Base-by-base conservation (phyloP, 176 grass and related monocot genomes). In the Phyllostachys edulis region DNA sequence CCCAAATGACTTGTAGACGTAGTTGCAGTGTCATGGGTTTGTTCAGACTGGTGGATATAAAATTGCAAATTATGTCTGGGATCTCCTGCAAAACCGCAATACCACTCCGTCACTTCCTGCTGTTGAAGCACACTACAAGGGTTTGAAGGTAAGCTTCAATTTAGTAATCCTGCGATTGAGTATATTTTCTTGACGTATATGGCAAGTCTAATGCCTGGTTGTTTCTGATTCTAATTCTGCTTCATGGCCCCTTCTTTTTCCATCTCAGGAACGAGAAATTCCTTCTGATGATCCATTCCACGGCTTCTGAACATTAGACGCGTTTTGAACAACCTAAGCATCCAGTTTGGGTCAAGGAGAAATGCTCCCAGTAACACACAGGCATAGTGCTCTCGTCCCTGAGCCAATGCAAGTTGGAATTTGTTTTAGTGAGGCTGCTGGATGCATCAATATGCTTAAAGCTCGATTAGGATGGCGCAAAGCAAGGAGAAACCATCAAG, bases 31-130 rank as follows among this genome's bases (percentile, higher is more conserved):
- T 18, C 34, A 9, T n/a, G 18, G 42, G 17, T 84, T 79, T 84
- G 20, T 85, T 70, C 88, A 99, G 96, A 79, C 63, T 85, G 96
- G 96, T 86, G 96, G 93, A 84, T 99, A 94, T 89, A 95, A 88
- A 8, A 94, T 66, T 49, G 96, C 96, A 38, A 99, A 99, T 85
- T 96, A 29, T 79, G 12, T 99, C 23, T 99, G 93, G 96, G 96
- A 99, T 82, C 74, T 96, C 29, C 66, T 93, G 85, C 93, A 92
- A 92, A 99, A 77, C 88, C 93, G 91, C 23, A 95, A 75, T 4
- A 78, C 94, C 46, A 77, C 32, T 76, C 91, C 91, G 71, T 14
- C 69, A 44, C 81, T 96, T 89, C 86, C 88, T 90, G 96, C 96
- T 67, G 91, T 99, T 52, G 88, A 94, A 79, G 89, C 93, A 86